Conservation (phyloP, 2,329 filamentous ascomycete genomes). For the Alternaria burnsii region DNA sequence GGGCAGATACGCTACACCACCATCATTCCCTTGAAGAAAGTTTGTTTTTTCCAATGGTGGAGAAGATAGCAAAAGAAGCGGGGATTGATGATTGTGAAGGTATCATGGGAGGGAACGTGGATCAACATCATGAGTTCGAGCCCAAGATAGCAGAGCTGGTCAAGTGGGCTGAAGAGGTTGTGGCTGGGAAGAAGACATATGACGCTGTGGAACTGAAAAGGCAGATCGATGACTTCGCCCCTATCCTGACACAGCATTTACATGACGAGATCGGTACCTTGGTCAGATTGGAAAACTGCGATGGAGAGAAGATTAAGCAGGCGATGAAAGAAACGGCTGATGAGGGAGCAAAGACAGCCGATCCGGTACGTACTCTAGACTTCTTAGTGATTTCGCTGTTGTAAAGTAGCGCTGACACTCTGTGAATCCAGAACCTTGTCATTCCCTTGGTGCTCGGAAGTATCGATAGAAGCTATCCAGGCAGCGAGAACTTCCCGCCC, state of each 20-base stretch:
- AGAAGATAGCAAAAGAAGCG: slow-evolving; percentile 37
- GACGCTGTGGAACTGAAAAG: slow-evolving; percentile 16
- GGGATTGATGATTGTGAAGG: slow-evolving; percentile 9
- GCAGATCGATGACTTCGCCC: slow-evolving; percentile 29
- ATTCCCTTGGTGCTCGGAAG: slow-evolving; percentile 47
- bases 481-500: slow-evolving; percentile 42
- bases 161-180: slow-evolving; percentile 27
- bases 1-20: slow-evolving; percentile 48
- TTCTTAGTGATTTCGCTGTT: not conserved
- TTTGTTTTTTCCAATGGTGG: slow-evolving; percentile 48
- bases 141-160: slow-evolving; percentile 35
- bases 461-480: slow-evolving; percentile 44
- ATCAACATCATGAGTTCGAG: slow-evolving; percentile 49
- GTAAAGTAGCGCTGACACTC: not conserved
- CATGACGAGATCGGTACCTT: slow-evolving; percentile 33
- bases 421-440: slow-evolving; percentile 22
- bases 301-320: slow-evolving; percentile 15
- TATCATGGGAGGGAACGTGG: slow-evolving; percentile 43
- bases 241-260: slow-evolving; percentile 24
- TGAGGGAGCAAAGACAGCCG: slow-evolving; percentile 3
- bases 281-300: slow-evolving; percentile 23
- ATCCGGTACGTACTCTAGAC: slow-evolving; percentile 12
- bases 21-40: slow-evolving; percentile 50
- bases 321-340: slow-evolving; percentile 13
- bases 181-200: slow-evolving; percentile 13